Evolutionary conservation across 2,329 filamentous ascomycete genomes (phyloP).

Genomic region (Cercospora berteroae): DNA sequence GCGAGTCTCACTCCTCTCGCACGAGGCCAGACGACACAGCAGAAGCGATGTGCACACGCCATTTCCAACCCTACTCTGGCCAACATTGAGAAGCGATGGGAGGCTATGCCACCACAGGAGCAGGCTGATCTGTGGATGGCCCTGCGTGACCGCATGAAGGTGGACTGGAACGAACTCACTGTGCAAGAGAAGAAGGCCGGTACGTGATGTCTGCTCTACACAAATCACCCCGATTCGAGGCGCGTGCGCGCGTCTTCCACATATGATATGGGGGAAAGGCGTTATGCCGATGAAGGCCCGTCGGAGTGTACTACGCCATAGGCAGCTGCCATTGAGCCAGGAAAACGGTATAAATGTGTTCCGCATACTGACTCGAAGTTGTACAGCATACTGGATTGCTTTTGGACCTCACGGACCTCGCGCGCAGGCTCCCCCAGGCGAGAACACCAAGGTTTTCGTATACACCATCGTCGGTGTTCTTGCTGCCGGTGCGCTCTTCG

Average conservation of each 20-base stretch:
- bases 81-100: constrained; percentile 99
- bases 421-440: constrained; percentile 75
- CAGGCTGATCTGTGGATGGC: constrained; percentile 99
- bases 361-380: constrained; percentile 24
- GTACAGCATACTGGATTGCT: constrained; percentile 93
- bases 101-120: constrained; percentile 95
- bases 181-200: constrained; percentile 98
- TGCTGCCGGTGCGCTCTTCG: constrained; percentile 70
- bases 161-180: constrained; percentile 92
- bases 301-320: not conserved
- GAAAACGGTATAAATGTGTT: not conserved
- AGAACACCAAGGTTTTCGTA: constrained; percentile 73
- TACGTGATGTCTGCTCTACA: constrained; percentile 23
- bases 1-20: constrained; percentile 24
- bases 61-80: constrained; percentile 97
- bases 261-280: not conserved
- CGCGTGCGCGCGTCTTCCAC: not conserved
- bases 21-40: constrained; percentile 29
- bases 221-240: not conserved
- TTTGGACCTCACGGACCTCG: constrained; percentile 96
- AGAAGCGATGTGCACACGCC: constrained; percentile 72
- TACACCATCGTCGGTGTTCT: constrained; percentile 68
- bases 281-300: constrained; percentile 13
- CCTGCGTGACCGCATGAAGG: constrained; percentile 97
- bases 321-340: constrained; percentile 5